Conservation (phyloP, 208 protist genomes). For the Trypanosoma vivax region DNA sequence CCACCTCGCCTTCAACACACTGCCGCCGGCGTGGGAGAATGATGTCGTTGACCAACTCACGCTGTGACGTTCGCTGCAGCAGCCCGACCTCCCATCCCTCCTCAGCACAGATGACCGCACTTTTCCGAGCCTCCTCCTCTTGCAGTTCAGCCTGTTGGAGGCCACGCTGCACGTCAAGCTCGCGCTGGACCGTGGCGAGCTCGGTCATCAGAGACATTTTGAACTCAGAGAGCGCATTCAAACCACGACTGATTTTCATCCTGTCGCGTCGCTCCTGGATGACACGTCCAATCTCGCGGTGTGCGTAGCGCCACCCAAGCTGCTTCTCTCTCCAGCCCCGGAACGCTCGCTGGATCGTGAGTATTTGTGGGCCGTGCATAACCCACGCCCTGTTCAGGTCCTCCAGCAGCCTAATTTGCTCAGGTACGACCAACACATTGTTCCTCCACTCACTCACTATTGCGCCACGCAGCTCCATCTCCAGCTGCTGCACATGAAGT, state of each 20-base stretch:
- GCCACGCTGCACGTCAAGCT: constrained; percentile 27
- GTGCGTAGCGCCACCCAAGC: constrained; percentile 50
- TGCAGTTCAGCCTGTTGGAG: constrained; percentile 18
- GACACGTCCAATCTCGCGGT: constrained; percentile 41
- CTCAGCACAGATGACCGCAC: constrained; percentile 25
- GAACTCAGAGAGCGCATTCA: constrained; percentile 22
- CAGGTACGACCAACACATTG: constrained; percentile 2
- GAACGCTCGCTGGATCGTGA: constrained; percentile 43
- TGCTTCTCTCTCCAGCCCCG: constrained; percentile 26
- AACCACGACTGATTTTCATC: constrained; percentile 30
- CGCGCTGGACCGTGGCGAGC: constrained; percentile 19
- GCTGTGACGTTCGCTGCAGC: background rate
- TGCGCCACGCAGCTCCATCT: constrained; percentile 18
- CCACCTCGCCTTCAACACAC: constrained; percentile 9
- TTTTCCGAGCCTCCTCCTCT: constrained; percentile 25
- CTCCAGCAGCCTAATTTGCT: constrained; percentile 7
- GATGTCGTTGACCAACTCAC: constrained; percentile 7
- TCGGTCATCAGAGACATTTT: constrained; percentile 28
- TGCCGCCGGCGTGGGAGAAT: constrained; percentile 1
- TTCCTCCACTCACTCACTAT: constrained; percentile 17
- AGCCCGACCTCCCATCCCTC: constrained; percentile 22
- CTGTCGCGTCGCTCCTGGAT: constrained; percentile 34
- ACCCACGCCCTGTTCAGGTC: constrained; percentile 1
- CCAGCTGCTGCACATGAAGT: constrained; percentile 15
- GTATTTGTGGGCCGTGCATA: constrained; percentile 13